Percentiles rank a stretch among this genome's conserved stretches.
Conservation (phyloP, 768 basidiomycete species). For the Hericium alpestre region DNA sequence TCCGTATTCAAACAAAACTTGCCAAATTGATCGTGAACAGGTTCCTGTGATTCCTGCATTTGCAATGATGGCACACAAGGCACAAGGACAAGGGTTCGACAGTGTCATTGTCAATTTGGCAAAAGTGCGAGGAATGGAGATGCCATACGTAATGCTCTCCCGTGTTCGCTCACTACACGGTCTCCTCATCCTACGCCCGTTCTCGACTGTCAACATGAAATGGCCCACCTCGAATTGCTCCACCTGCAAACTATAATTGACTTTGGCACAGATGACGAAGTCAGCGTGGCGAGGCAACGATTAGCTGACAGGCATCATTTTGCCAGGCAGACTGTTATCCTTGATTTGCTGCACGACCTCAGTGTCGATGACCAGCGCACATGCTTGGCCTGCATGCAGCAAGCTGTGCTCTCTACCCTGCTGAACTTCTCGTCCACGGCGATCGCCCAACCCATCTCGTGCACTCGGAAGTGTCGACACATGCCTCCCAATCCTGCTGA, state of each 20-base stretch:
- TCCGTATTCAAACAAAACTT: conserved; percentile 13
- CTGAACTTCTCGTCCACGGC: no score
- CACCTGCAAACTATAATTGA: neutral
- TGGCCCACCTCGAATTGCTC: neutral
- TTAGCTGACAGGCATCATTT: no score
- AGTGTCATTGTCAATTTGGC: conserved; percentile 25
- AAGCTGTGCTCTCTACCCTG: no score
- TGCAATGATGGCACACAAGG: conserved; percentile 30
- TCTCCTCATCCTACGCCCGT: conserved; percentile 22
- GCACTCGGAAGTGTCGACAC: no score
- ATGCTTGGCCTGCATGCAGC: no score
- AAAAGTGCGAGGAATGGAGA: conserved; percentile 21
- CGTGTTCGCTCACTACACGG: conserved; percentile 19
- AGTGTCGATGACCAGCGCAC: no score
- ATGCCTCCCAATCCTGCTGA: no score
- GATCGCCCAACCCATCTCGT: no score
- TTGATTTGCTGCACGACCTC: no score
- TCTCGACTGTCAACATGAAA: conserved; percentile 1
- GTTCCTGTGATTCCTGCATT: conserved; percentile 28
- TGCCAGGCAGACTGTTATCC: no score
- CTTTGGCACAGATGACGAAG: no score
- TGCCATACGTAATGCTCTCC: conserved; percentile 29
- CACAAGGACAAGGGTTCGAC: conserved; percentile 27
- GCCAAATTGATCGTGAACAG: conserved; percentile 21
- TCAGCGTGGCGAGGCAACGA: no score